Base-by-base conservation (phyloP, 2,329 filamentous ascomycete species). In the Parasarocladium wereldwijsianum region DNA sequence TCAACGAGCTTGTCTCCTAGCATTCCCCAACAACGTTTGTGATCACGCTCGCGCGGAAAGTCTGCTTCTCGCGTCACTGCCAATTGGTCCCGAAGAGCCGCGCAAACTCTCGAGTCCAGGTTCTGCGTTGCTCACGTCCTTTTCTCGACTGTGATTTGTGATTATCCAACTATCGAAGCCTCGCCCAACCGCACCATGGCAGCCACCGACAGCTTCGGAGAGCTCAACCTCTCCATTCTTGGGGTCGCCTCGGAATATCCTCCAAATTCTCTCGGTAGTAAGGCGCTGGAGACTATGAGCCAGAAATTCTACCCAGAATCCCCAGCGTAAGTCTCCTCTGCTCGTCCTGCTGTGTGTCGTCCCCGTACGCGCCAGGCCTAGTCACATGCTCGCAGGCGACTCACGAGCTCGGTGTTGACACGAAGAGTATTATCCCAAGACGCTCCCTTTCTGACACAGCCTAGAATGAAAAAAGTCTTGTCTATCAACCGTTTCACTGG, bases 401-500 rank as follows among this genome's bases (percentile, higher is more conserved):
- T n/a, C n/a, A n/a, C n/a, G n/a, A n/a, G n/a, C n/a, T n/a, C n/a
- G n/a, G n/a, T n/a, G n/a, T n/a, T n/a, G n/a, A n/a, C n/a, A n/a
- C n/a, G n/a, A n/a, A n/a, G n/a, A n/a, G n/a, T n/a, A n/a, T n/a
- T n/a, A n/a, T 13, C 23, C 23, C 23, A 24, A 7, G 23, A 24
- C 12, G 12, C 9, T 13, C 9, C 10, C 8, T 15, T 8, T 17
- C 25, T 27, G 16, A 14, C 17, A 26, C 11, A n/a, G 28, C 19
- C 31, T n/a, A 76, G 70, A 19, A 71, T 77, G 64, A 57, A 58
- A 36, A 76, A 76, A 44, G 63, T 77, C 16, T 60, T 72, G 32
- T 55, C 60, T 11, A 75, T 77, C 45, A 78, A 76, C 50, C 58
- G 62, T 33, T 75, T 62, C 40, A 78, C 73, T 2, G 73, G 73